These are phyloP conservation scores for Nyssa sinensis DNA, from an alignment of 148 eudicot genomes.

Conservation along the genomic window DNA sequence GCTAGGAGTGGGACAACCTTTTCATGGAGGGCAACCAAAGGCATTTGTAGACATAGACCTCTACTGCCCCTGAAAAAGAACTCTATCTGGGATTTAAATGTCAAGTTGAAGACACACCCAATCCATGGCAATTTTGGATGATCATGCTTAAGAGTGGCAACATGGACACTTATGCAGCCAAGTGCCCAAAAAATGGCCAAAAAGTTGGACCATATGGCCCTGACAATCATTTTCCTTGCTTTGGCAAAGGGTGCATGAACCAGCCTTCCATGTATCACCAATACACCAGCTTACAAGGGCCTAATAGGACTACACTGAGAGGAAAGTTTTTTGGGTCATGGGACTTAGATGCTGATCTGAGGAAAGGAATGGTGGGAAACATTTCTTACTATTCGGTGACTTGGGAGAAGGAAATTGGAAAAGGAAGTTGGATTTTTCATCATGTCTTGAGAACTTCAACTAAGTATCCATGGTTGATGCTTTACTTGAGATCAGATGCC, in stretches of 20 bases:
- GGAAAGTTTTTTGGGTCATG: constrained; percentile 35
- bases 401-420: constrained; percentile 37
- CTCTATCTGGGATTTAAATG: constrained; percentile 28
- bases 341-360: constrained; percentile 26
- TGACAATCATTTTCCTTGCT: constrained; percentile 24
- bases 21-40: too few species aligned
- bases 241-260: constrained; percentile 42
- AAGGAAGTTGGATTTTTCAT: constrained; percentile 37
- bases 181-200: constrained; percentile 32
- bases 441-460: constrained; percentile 25
- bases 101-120: constrained; percentile 26
- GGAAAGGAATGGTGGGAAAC: constrained; percentile 4
- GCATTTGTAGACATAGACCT: too few species aligned
- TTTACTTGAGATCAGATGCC: constrained; percentile 35
- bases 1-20: constrained; percentile 6
- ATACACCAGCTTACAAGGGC: constrained; percentile 6
- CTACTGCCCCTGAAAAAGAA: too few species aligned
- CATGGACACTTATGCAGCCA: constrained; percentile 29
- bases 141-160: constrained; percentile 40
- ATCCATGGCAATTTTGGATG: constrained; percentile 42
- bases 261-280: constrained; percentile 30
- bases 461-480: constrained; percentile 41
- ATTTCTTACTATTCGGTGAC: constrained; percentile 25
- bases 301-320: neutral
- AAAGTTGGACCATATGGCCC: constrained; percentile 6